Percentiles rank a stretch among this genome's conserved stretches.
Evolutionary conservation across 495 filamentous ascomycete genomes (phyloP).

Genomic region (Annulohypoxylon stygium): DNA sequence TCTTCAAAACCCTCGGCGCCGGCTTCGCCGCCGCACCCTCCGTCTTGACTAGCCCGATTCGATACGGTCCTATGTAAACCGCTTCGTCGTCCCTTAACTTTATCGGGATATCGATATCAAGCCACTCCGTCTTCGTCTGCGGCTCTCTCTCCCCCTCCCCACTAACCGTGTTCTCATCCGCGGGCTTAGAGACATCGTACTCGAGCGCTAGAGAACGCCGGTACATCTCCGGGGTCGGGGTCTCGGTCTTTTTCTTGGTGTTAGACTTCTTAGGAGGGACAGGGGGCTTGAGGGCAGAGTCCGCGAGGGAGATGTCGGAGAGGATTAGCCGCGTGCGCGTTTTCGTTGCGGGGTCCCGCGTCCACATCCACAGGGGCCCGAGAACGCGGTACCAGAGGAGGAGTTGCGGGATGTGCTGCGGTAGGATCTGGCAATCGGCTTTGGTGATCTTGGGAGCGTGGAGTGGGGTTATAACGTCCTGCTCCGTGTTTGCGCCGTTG

Average conservation of each 20-base stretch:
- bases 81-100: not conserved
- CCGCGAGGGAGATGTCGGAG: slow-evolving; percentile 23
- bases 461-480: not conserved
- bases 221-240: no score
- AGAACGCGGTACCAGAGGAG: slow-evolving; percentile 34
- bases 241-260: no score
- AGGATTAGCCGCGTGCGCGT: slow-evolving; percentile 48
- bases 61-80: slow-evolving; percentile 40
- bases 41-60: slow-evolving; percentile 50
- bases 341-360: slow-evolving; percentile 13
- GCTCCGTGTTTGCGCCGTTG: not conserved
- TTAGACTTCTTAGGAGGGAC: no score
- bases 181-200: no score
- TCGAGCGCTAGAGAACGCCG: no score
- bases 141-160: not conserved
- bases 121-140: not conserved
- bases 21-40: slow-evolving; percentile 49
- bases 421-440: slow-evolving; percentile 48
- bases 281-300: no score
- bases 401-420: not conserved
- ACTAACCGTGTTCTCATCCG: no score
- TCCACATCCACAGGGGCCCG: slow-evolving; percentile 48
- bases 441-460: slow-evolving; percentile 59
- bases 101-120: slow-evolving; percentile 20
- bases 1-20: slow-evolving; percentile 38